Evolutionary conservation across 1,284 basidiomycete genomes (phyloP).

Genomic region (Cryptococcus sp.): DNA sequence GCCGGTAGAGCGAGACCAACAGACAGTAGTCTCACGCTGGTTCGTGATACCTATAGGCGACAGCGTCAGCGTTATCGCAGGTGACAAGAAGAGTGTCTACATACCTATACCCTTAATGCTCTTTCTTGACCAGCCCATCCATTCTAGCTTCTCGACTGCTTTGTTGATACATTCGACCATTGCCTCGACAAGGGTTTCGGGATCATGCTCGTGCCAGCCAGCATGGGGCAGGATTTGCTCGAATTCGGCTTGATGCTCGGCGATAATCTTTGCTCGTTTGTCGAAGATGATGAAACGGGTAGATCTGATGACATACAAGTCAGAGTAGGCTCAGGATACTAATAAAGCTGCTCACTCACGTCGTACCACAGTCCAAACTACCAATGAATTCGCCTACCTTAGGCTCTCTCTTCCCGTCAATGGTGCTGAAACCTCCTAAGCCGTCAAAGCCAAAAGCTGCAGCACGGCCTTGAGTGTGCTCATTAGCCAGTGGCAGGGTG

Average conservation of each 20-base stretch:
- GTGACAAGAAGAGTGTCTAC: constrained; percentile 31
- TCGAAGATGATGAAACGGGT: constrained; percentile 95
- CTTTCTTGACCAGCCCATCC: constrained; percentile 67
- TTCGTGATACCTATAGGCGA: constrained; percentile 79
- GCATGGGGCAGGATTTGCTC: constrained; percentile 87
- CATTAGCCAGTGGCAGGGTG: constrained; percentile 46
- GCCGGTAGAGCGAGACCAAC: constrained; percentile 88
- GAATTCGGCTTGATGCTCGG: constrained; percentile 85
- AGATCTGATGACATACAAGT: constrained; percentile 61
- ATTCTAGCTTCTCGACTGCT: constrained; percentile 72
- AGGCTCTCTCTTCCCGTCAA: constrained; percentile 28
- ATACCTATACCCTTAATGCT: constrained; percentile 90
- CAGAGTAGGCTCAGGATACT: not conserved
- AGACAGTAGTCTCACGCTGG: constrained; percentile 94
- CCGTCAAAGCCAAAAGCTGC: constrained; percentile 11
- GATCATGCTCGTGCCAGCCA: constrained; percentile 96
- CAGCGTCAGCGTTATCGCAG: too few species aligned
- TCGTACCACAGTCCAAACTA: constrained; percentile 88
- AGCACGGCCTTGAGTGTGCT: constrained; percentile 30
- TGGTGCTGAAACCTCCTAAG: constrained; percentile 30
- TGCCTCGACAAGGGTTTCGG: constrained; percentile 75
- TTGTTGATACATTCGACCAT: constrained; percentile 77
- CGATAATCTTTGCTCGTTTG: constrained; percentile 81
- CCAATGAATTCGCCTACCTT: constrained; percentile 70
- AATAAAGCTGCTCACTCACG: constrained; percentile 60